Conservation (phyloP, 1,284 basidiomycete species). For the Stereum hirsutum region DNA sequence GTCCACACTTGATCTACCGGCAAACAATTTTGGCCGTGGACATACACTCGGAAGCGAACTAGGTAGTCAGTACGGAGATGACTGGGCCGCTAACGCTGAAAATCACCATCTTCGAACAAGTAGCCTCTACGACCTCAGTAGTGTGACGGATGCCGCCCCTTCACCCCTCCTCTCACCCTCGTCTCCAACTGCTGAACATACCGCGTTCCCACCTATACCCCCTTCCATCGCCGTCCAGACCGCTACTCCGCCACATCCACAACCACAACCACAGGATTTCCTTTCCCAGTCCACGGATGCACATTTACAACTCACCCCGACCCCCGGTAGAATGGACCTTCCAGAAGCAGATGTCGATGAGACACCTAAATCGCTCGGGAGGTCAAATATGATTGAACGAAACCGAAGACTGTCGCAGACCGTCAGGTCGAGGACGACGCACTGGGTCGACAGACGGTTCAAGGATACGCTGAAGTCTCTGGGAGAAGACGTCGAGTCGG, state of each 20-base stretch:
- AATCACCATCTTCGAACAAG: slow-evolving; percentile 37
- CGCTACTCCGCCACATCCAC: background rate
- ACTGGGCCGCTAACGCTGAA: slow-evolving; percentile 28
- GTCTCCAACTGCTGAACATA: background rate
- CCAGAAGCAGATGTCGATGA: too few relatives aligned
- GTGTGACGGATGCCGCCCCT: background rate
- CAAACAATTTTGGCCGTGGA: slow-evolving; percentile 2
- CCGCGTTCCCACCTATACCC: too few relatives aligned
- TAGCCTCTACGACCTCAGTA: slow-evolving; percentile 39
- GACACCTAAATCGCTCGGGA: slow-evolving; percentile 11
- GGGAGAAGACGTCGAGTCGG: background rate
- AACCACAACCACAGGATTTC: too few relatives aligned
- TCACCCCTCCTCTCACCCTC: background rate
- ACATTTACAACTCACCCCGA: background rate
- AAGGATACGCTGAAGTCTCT: slow-evolving; percentile 16
- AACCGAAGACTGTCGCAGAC: slow-evolving; percentile 43
- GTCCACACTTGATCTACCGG: slow-evolving; percentile 13
- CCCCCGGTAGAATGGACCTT: too few relatives aligned
- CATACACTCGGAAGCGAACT: slow-evolving; percentile 55
- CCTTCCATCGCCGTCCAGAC: background rate
- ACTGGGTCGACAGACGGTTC: slow-evolving; percentile 46
- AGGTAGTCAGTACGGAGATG: slow-evolving; percentile 29
- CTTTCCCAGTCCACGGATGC: too few relatives aligned
- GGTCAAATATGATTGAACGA: slow-evolving; percentile 14
- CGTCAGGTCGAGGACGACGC: slow-evolving; percentile 38